A percentile compares a stretch with the other conserved stretches of the same genome.
Evolutionary conservation across 345 rosid genomes (phyloP).

Genomic region (Eutrema japonicum): DNA sequence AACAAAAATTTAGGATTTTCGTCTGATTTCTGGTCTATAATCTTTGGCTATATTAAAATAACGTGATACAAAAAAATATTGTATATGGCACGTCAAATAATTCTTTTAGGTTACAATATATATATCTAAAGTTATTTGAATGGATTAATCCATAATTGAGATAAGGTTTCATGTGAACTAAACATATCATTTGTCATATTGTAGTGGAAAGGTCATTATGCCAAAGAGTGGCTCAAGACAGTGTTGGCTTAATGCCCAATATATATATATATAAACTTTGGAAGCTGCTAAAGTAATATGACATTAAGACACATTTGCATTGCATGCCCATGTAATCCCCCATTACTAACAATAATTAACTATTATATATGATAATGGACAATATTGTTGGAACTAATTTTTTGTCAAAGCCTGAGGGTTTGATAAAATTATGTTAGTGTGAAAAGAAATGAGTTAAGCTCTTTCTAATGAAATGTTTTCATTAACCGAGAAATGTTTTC

Average conservation of each 20-base stretch:
- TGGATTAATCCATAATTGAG: conserved; percentile 12
- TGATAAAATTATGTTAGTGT: too few relatives aligned
- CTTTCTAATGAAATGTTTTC: too few relatives aligned
- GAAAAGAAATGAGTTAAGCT: too few relatives aligned
- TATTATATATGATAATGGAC: conserved; percentile 14
- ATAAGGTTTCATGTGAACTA: conserved; percentile 16
- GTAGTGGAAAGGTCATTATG: conserved; percentile 45
- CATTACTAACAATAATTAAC: conserved; percentile 3
- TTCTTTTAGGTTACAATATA: not conserved
- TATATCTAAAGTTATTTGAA: not conserved
- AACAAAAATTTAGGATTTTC: not conserved
- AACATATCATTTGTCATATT: conserved; percentile 30
- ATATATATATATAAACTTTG: conserved; percentile 2
- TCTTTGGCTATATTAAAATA: not conserved
- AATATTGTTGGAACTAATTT: too few relatives aligned
- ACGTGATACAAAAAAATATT: not conserved
- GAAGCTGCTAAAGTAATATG: conserved; percentile 32
- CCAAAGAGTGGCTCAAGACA: conserved; percentile 49
- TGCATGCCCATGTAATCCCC: conserved; percentile 40
- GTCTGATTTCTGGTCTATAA: not conserved
- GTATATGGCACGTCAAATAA: not conserved
- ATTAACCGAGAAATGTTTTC: too few relatives aligned
- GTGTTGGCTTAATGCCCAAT: conserved; percentile 21
- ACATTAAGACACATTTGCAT: conserved; percentile 27
- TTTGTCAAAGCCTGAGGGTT: too few relatives aligned